These are phyloP conservation scores for Paecilomyces formosus DNA, from an alignment of 2,329 filamentous ascomycete genomes.

Conservation along the genomic window DNA sequence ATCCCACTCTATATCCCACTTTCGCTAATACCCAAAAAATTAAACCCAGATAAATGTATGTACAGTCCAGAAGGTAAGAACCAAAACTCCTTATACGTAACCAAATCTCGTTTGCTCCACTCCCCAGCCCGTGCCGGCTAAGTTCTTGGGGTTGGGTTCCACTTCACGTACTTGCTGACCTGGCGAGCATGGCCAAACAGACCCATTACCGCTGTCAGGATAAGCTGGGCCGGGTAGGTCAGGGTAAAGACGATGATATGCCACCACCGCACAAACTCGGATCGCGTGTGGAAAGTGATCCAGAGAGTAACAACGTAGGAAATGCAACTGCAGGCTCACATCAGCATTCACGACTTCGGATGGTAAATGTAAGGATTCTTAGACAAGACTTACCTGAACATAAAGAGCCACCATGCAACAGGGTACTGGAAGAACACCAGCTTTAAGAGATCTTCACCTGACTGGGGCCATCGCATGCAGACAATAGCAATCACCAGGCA, in stretches of 20 bases:
- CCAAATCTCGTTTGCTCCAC: not conserved
- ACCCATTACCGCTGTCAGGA: slow-evolving; percentile 39
- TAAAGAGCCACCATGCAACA: slow-evolving; percentile 41
- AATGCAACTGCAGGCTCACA: slow-evolving; percentile 22
- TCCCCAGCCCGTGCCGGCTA: slow-evolving; percentile 2
- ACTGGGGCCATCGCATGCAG: slow-evolving; percentile 37
- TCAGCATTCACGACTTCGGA: not conserved
- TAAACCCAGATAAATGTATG: not conserved
- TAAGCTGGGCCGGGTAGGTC: slow-evolving; percentile 37
- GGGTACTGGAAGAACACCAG: slow-evolving; percentile 44
- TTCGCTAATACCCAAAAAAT: not conserved
- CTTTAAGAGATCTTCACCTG: slow-evolving; percentile 26
- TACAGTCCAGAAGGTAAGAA: not conserved
- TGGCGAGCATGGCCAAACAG: slow-evolving; percentile 42
- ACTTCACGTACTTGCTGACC: slow-evolving; percentile 39
- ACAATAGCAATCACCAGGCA: slow-evolving; percentile 40
- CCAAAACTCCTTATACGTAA: not conserved
- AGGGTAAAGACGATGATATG: slow-evolving; percentile 39
- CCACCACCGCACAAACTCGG: slow-evolving; percentile 36
- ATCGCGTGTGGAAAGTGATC: slow-evolving; percentile 40
- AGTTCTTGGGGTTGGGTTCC: slow-evolving; percentile 37
- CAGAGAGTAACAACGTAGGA: slow-evolving; percentile 39
- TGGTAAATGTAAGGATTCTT: not conserved
- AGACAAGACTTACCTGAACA: slow-evolving; percentile 31
- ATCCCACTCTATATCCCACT: not conserved